A percentile compares a stretch with the other conserved stretches of the same genome.
These are phyloP conservation scores for Pseudomicrostroma phylloplanum DNA, from an alignment of 1,284 basidiomycete species.

Conservation along the genomic window DNA sequence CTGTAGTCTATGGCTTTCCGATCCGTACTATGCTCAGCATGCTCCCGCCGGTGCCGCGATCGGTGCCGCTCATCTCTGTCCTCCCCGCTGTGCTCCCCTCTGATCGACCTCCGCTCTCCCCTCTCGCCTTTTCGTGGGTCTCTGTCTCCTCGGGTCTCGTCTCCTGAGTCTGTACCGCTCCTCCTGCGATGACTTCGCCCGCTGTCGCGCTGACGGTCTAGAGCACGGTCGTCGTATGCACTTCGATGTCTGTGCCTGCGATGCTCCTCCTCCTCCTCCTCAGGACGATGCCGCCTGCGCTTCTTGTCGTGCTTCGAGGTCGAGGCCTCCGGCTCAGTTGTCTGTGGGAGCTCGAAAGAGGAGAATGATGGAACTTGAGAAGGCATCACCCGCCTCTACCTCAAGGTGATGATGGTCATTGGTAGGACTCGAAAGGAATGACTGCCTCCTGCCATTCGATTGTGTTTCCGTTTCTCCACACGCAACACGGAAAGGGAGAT, in stretches of 20 bases:
- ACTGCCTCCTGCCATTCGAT: no score
- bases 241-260: neutral
- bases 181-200: neutral
- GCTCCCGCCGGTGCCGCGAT: neutral
- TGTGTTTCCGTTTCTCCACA: no score
- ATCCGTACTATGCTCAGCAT: no score
- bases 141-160: neutral
- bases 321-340: neutral
- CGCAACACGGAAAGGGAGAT: no score
- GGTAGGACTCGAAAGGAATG: no score
- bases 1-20: no score
- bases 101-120: neutral
- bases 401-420: no score
- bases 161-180: neutral
- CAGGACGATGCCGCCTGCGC: neutral
- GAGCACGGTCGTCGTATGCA: neutral
- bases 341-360: slow-evolving; percentile 1
- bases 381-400: no score
- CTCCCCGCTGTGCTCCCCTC: neutral
- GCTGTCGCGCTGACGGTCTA: neutral
- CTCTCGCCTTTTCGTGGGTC: neutral
- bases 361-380: neutral
- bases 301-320: neutral
- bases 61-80: neutral
- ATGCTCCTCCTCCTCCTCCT: neutral